Conservation (phyloP, 192 early-diverging fungal genomes). For the Dispira simplex region DNA sequence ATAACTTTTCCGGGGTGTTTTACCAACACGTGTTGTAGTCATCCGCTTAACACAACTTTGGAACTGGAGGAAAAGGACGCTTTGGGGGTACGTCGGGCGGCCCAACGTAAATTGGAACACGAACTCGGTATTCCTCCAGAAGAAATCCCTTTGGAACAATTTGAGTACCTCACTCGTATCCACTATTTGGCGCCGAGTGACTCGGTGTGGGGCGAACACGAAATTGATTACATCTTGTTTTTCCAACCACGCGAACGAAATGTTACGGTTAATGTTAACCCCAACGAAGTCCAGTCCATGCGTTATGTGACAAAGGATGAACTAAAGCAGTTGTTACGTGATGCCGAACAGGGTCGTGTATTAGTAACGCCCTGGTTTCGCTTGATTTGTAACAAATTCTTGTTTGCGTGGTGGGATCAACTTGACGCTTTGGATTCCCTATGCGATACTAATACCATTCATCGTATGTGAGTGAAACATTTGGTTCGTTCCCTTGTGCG, state of each 20-base stretch:
- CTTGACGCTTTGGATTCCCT: slow-evolving; percentile 49
- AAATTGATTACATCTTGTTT: slow-evolving; percentile 95
- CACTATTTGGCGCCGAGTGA: slow-evolving; percentile 95
- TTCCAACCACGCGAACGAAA: slow-evolving; percentile 32
- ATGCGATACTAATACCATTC: slow-evolving; percentile 51
- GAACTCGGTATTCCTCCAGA: slow-evolving; percentile 77
- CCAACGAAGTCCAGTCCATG: slow-evolving; percentile 79
- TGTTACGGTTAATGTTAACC: slow-evolving; percentile 58
- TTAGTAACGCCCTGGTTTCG: slow-evolving; percentile 93
- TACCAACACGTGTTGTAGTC: slow-evolving; percentile 99
- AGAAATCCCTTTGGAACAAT: slow-evolving; percentile 67
- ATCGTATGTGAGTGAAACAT: slow-evolving; percentile 20
- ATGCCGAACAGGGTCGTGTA: slow-evolving; percentile 21
- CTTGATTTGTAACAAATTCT: slow-evolving; percentile 78
- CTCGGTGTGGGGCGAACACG: slow-evolving; percentile 98
- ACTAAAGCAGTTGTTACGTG: slow-evolving; percentile 52
- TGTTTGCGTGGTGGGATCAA: slow-evolving; percentile 94
- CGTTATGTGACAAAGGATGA: slow-evolving; percentile 75
- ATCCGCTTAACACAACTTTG: slow-evolving; percentile 64
- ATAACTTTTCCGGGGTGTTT: slow-evolving; percentile 95
- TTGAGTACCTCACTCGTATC: slow-evolving; percentile 85
- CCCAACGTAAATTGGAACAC: slow-evolving; percentile 87
- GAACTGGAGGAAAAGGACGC: slow-evolving; percentile 74
- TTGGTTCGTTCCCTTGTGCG: too few relatives aligned
- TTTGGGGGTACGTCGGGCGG: slow-evolving; percentile 76